These are phyloP conservation scores for Golubevia sp. DNA, from an alignment of 1,284 basidiomycete species.

Conservation along the genomic window DNA sequence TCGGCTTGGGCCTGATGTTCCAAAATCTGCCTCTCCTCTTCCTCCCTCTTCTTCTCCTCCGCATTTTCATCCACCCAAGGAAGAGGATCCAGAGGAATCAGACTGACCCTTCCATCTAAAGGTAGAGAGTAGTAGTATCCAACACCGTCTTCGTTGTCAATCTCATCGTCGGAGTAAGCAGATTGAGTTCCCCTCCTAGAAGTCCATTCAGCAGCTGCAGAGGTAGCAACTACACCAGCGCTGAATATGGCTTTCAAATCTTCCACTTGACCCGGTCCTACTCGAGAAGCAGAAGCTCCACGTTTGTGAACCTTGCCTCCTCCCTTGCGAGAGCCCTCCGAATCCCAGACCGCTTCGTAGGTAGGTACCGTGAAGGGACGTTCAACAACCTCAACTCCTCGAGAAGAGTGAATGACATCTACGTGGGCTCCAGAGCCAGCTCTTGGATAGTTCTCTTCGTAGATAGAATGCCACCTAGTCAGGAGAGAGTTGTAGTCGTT, in stretches of 20 bases:
- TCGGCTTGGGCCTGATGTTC: not conserved
- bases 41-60: no score
- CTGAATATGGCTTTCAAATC: constrained; percentile 9
- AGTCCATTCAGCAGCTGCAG: not conserved
- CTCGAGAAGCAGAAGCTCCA: no score
- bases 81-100: constrained; percentile 21
- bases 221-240: not conserved
- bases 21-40: no score
- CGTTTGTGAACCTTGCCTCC: not conserved
- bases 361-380: constrained; percentile 37
- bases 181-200: no score
- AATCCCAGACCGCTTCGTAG: constrained; percentile 46
- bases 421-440: constrained; percentile 20
- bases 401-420: constrained; percentile 34
- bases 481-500: constrained; percentile 32
- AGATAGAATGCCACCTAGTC: constrained; percentile 37
- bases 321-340: constrained; percentile 1
- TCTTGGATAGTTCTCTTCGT: constrained; percentile 28
- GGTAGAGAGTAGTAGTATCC: constrained; percentile 40
- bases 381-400: constrained; percentile 45
- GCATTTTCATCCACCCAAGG: no score
- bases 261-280: constrained; percentile 10
- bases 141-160: constrained; percentile 5
- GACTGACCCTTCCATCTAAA: constrained; percentile 28
- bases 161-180: no score